Evolutionary conservation across 2,329 filamentous ascomycete genomes (phyloP).

Genomic region (Diaporthe australafricana): DNA sequence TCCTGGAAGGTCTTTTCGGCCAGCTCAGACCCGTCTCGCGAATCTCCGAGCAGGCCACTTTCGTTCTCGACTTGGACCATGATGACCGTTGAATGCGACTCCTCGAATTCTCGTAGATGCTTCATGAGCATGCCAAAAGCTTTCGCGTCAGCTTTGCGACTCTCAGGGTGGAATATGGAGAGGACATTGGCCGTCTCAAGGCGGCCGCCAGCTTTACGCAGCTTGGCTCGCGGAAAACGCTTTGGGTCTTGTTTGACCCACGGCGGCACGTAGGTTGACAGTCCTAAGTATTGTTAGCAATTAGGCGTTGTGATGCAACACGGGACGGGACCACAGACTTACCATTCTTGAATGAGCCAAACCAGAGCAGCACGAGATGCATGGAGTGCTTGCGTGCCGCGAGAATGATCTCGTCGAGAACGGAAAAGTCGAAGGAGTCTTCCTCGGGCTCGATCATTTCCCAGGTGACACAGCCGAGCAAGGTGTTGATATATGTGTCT

Average conservation of each 20-base stretch:
- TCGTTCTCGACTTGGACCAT: slow-evolving; percentile 72
- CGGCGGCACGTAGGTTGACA: slow-evolving; percentile 31
- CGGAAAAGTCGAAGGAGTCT: slow-evolving; percentile 44
- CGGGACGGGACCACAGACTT: neutral
- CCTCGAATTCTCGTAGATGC: slow-evolving; percentile 53
- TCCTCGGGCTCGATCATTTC: slow-evolving; percentile 47
- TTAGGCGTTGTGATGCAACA: neutral
- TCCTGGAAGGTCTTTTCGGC: slow-evolving; percentile 39
- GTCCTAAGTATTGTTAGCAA: neutral
- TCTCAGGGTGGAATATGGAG: neutral
- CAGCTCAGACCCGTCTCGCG: slow-evolving; percentile 55
- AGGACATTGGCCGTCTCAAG: slow-evolving; percentile 44
- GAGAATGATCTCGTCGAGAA: slow-evolving; percentile 43
- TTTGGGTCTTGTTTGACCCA: slow-evolving; percentile 45
- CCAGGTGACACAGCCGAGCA: slow-evolving; percentile 47
- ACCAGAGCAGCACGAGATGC: slow-evolving; percentile 24
- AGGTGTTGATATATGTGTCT: slow-evolving; percentile 45
- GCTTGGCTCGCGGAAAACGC: slow-evolving; percentile 43
- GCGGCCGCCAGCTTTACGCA: slow-evolving; percentile 44
- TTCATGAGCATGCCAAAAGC: neutral
- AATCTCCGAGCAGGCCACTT: slow-evolving; percentile 63
- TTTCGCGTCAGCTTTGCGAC: slow-evolving; percentile 10
- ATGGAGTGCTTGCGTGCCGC: slow-evolving; percentile 30
- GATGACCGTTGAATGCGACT: slow-evolving; percentile 59
- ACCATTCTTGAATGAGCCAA: slow-evolving; percentile 22